These are phyloP conservation scores for Paecilomyces sp. DNA, from an alignment of 2,329 filamentous ascomycete species.

Conservation along the genomic window DNA sequence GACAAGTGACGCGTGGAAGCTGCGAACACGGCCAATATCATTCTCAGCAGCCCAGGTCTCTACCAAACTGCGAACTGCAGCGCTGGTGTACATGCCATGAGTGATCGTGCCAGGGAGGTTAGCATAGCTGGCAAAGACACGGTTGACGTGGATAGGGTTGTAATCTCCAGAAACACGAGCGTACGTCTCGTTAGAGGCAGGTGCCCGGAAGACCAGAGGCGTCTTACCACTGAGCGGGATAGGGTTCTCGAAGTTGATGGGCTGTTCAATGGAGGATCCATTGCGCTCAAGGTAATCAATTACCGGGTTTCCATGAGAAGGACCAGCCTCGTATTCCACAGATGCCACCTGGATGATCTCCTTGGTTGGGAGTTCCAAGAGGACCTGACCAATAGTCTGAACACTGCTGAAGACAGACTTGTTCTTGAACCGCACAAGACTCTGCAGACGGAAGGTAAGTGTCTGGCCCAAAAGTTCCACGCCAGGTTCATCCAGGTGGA, in stretches of 20 bases:
- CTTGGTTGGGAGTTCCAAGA: conserved; percentile 91
- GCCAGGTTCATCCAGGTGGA: conserved; percentile 76
- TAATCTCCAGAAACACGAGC: conserved; percentile 96
- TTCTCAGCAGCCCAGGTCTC: conserved; percentile 99
- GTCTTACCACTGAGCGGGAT: conserved; percentile 93
- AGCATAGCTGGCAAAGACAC: conserved; percentile 92
- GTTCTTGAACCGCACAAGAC: conserved; percentile 89
- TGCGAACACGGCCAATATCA: conserved; percentile 92
- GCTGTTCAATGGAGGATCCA: conserved; percentile 88
- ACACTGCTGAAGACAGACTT: conserved; percentile 85
- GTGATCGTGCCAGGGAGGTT: conserved; percentile 95
- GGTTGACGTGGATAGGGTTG: conserved; percentile 97
- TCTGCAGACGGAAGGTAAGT: conserved; percentile 91
- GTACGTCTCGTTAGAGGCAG: conserved; percentile 95
- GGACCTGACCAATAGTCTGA: conserved; percentile 83
- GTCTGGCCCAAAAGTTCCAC: conserved; percentile 88
- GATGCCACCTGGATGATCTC: conserved; percentile 96
- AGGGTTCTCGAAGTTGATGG: conserved; percentile 92
- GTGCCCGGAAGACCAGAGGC: conserved; percentile 79
- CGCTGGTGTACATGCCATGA: conserved; percentile 98
- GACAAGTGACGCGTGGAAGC: conserved; percentile 94
- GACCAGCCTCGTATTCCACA: conserved; percentile 87
- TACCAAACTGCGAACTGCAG: conserved; percentile 87
- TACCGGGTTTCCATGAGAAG: conserved; percentile 92
- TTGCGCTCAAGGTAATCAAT: conserved; percentile 92